Evolutionary conservation across 345 rosid species (phyloP).

Genomic region (Luvunga scandens): DNA sequence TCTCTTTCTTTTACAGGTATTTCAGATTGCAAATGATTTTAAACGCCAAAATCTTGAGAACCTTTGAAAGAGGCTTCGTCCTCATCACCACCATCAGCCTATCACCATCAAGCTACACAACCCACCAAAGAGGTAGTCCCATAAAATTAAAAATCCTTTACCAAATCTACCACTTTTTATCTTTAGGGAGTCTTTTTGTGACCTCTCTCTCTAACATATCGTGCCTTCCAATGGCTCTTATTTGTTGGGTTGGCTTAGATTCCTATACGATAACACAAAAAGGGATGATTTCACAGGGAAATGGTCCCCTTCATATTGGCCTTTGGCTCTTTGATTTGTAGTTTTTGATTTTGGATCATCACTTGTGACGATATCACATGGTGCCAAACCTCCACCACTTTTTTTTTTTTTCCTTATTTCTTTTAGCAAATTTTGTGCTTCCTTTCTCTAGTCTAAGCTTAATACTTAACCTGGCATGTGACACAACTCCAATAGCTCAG

Average conservation of each 20-base stretch:
- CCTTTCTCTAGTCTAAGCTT: neutral
- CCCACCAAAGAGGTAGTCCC: neutral
- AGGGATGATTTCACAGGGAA: conserved; percentile 28
- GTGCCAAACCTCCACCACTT: conserved; percentile 10
- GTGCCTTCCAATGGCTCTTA: neutral
- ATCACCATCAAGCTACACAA: neutral
- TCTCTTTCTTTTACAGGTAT: neutral
- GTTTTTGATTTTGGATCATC: conserved; percentile 2
- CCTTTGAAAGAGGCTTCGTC: neutral
- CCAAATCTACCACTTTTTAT: conserved; percentile 22
- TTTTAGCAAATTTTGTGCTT: neutral
- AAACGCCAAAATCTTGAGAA: neutral
- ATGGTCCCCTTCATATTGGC: conserved; percentile 16
- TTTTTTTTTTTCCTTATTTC: neutral
- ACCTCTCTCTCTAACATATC: neutral
- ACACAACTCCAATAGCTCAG: neutral
- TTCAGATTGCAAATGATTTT: conserved; percentile 11
- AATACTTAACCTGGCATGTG: conserved; percentile 1
- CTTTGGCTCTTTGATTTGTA: neutral
- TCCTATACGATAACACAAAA: conserved; percentile 20
- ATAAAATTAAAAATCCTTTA: neutral
- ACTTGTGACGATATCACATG: conserved; percentile 34
- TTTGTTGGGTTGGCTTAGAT: conserved; percentile 17
- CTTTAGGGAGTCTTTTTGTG: conserved; percentile 11
- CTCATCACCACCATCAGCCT: neutral